Conservation (phyloP, 768 basidiomycete species). For the Tremella mesenterica region DNA sequence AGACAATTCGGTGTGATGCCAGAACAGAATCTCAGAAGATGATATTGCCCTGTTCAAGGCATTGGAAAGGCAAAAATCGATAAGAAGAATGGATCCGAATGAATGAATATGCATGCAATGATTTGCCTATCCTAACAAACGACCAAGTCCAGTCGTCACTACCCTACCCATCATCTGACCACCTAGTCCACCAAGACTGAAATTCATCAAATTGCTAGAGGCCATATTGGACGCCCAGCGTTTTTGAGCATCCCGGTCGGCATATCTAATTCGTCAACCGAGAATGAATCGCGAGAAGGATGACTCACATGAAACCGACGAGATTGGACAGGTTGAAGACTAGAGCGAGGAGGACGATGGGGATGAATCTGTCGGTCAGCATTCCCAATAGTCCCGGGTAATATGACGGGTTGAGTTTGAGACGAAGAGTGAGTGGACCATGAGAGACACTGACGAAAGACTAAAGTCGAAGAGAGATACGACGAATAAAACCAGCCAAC, state of each 20-base stretch:
- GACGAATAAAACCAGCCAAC: conserved; percentile 79
- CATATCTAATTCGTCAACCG: conserved; percentile 26
- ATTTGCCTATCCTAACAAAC: conserved; percentile 54
- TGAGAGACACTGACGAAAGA: conserved; percentile 57
- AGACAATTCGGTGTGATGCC: conserved; percentile 4
- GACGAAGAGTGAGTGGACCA: background rate
- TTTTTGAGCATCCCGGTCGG: conserved; percentile 74
- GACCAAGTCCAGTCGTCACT: conserved; percentile 70
- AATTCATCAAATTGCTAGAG: conserved; percentile 62
- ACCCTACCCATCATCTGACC: conserved; percentile 74
- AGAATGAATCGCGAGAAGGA: background rate
- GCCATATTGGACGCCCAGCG: conserved; percentile 74
- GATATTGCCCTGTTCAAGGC: background rate
- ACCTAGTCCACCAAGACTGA: conserved; percentile 65
- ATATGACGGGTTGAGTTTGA: background rate
- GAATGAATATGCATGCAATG: conserved; percentile 1
- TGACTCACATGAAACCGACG: conserved; percentile 92
- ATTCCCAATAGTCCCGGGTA: background rate
- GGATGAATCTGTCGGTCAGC: conserved; percentile 63
- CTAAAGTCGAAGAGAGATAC: conserved; percentile 83
- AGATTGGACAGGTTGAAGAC: conserved; percentile 94
- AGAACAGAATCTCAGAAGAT: background rate
- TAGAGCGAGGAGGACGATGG: conserved; percentile 85
- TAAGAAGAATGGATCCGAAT: background rate
- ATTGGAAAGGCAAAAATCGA: background rate